Percentiles rank a stretch among this genome's conserved stretches.
Conservation (phyloP, 192 early-diverging fungal species). For the Phycomyces nitens region DNA sequence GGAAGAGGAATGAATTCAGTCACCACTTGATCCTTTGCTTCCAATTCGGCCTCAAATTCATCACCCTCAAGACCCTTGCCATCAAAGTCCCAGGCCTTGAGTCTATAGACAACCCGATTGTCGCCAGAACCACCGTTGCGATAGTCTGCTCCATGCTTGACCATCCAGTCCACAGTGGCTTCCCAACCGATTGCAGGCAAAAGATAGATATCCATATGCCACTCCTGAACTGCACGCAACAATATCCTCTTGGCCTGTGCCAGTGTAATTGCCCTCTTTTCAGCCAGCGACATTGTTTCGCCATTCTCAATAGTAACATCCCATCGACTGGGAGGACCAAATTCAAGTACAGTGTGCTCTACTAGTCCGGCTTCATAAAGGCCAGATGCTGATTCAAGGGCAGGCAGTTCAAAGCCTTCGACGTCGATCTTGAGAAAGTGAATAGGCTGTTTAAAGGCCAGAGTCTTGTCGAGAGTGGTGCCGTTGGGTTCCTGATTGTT, state of each 20-base stretch:
- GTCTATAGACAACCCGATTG: conserved; percentile 18
- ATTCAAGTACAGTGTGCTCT: conserved; percentile 34
- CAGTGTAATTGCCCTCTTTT: conserved; percentile 17
- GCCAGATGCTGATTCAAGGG: conserved; percentile 24
- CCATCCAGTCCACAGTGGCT: conserved; percentile 21
- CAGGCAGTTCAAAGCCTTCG: conserved; percentile 35
- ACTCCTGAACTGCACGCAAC: conserved; percentile 14
- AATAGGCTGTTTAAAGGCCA: conserved; percentile 24
- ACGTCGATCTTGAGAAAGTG: conserved; percentile 41
- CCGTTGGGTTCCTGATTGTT: not conserved
- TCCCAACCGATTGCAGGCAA: conserved; percentile 33
- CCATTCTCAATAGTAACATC: conserved; percentile 23
- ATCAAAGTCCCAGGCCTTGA: conserved; percentile 34
- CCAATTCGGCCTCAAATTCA: conserved; percentile 34
- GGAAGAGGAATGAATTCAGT: conserved; percentile 31
- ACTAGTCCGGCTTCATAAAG: conserved; percentile 27
- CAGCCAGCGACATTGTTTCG: not conserved
- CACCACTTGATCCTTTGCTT: conserved; percentile 17
- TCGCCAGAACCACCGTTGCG: not conserved
- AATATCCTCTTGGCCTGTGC: conserved; percentile 22
- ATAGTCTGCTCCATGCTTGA: conserved; percentile 1
- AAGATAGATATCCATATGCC: conserved; percentile 30
- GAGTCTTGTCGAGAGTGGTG: conserved; percentile 8
- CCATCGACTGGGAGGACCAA: conserved; percentile 35
- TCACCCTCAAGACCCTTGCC: conserved; percentile 19